Base-by-base conservation (phyloP, 2,329 filamentous ascomycete genomes). In the Amauroascus verrucosus region DNA sequence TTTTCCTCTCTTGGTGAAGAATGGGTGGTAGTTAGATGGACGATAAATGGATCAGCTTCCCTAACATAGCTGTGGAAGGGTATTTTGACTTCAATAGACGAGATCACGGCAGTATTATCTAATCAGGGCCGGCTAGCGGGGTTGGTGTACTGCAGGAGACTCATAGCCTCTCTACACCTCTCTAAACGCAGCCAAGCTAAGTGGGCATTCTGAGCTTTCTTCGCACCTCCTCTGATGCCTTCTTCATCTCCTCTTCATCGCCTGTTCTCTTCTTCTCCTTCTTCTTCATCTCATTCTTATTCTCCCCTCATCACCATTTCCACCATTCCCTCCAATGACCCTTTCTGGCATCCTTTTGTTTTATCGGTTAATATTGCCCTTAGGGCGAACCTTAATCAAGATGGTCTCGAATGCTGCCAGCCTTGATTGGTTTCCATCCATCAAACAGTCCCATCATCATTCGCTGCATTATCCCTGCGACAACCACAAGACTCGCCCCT, bases 401-500 rank as follows among this genome's bases (percentile, higher is more conserved):
- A 51, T 41, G 41, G 30, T 11, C 35, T 28, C 11, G n/a, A 44
- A 32, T 35, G 14, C 16, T 52, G 18, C 18, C 22, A n/a, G 20
- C 41, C 40, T 11, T 52, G 35, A 52, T 52, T 52, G 50, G 50
- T 40, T 40, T 52, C 41, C 30, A 28, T 22, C 26, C 41, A 13
- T 46, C 32, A 18, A 35, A 30, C 40, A 24, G 26, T 28, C 30
- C 13, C 38, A 26, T 52, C 41, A 22, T n/a, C 13, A 52, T 52
- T 52, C 50, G 50, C 33, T n/a, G 20, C n/a, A 38, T 45, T 38
- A 52, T 46, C 50, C 50, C 41, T 52, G 50, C 41, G 41, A 38
- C 14, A 28, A 46, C 35, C 18, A 32, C 38, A 45, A 22, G 6
- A 26, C 8, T 6, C n/a, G 8, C 40, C 18, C 30, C 38, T 26